Base-by-base conservation (phyloP, 108 stramenopile genomes). In the Bacterosira constricta region DNA sequence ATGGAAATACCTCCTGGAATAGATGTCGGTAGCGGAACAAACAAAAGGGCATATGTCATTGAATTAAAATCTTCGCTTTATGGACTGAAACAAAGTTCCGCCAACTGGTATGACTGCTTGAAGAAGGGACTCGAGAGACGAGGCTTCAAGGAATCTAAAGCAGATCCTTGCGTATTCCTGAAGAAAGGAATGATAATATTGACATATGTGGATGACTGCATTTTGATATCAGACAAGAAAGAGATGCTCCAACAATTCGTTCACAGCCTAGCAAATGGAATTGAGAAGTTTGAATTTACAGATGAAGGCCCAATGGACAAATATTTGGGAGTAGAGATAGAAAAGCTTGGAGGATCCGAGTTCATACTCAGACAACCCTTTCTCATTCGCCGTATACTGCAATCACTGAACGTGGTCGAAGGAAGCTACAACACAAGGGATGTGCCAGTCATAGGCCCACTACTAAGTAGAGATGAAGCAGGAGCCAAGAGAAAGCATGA, bases 251-350 rank as follows among this genome's bases (percentile, higher is more conserved):
- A 75, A 5, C 18, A 70, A 0, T 49, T 70, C 11, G 39, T 88
- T n/a, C 13, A 73, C 20, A 54, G 53, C 0, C 49, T 84, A 45
- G 18, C 37, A 11, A 32, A 73, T 30, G 63, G 32, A 10, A 4
- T 1, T 17, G 72, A 73, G 45, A 50, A 62, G 3, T 70, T 71
- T 23, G 37, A 66, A 20, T 35, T 74, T 1, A 82, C 73, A 0
- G 69, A 75, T 23, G 84, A 85, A 61, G 84, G 87, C 3, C 15
- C 32, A 13, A 45, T 88, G 4, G 50, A 67, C 13, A 84, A 89
- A 69, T 89, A 75, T 41, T 66, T 85, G 6, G 85, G 85, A 2
- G 54, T 81, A 2, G 66, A 81, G 6, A 74, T 83, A 50, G 71
- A 58, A 4, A 37, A 62, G 17, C n/a, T 46, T 5, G 72, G 61